Evolutionary conservation across 768 basidiomycete genomes (phyloP).

Genomic region (Tremella yokohamensis): DNA sequence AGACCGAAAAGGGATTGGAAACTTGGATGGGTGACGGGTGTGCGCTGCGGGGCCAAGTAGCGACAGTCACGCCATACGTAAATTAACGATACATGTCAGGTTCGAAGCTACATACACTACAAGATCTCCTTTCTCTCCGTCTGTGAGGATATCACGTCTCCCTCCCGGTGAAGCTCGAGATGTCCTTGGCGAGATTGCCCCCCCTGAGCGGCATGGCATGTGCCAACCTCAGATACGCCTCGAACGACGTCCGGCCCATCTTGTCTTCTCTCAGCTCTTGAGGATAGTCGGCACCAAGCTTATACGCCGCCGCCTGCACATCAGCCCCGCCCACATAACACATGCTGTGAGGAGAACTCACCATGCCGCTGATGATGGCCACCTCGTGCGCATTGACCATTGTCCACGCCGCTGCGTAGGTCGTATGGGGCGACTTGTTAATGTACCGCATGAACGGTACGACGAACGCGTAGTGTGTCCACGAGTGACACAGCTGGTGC

Average conservation of each 20-base stretch:
- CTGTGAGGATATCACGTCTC: too few species aligned
- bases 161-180: too few species aligned
- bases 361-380: conserved; percentile 24
- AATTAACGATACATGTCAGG: too few species aligned
- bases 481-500: conserved; percentile 51
- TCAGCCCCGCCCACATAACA: background rate
- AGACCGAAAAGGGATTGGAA: too few species aligned
- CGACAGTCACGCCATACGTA: too few species aligned
- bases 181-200: background rate
- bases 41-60: too few species aligned
- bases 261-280: conserved; percentile 51
- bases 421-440: conserved; percentile 43
- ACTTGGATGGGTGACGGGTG: too few species aligned
- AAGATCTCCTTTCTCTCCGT: too few species aligned
- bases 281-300: conserved; percentile 53
- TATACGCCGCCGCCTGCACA: conserved; percentile 51
- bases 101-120: too few species aligned
- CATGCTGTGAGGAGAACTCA: background rate
- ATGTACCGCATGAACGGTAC: conserved; percentile 52
- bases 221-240: conserved; percentile 45
- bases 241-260: conserved; percentile 51
- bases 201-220: conserved; percentile 45
- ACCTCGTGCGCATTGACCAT: conserved; percentile 53
- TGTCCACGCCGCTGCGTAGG: conserved; percentile 53
- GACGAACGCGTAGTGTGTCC: conserved; percentile 50